Evolutionary conservation across 1,284 basidiomycete species (phyloP).

Genomic region (Ceraceosorus bombacis): DNA sequence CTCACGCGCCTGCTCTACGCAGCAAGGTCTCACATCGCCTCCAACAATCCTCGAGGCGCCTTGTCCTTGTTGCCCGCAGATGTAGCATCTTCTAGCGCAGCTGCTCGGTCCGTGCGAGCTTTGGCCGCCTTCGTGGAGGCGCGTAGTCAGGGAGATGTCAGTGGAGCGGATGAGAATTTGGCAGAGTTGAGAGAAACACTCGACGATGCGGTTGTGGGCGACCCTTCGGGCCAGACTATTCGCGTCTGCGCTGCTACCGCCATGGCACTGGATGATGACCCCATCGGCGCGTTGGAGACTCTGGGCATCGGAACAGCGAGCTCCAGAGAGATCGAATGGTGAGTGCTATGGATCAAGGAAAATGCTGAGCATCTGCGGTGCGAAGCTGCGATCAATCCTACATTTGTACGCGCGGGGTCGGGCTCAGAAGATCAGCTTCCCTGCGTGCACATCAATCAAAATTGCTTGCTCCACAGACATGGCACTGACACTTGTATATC

Average conservation of each 20-base stretch:
- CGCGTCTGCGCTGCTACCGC: slow-evolving; percentile 36
- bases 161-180: slow-evolving; percentile 21
- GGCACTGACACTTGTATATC: no score
- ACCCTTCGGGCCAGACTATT: slow-evolving; percentile 22
- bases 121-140: slow-evolving; percentile 37
- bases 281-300: slow-evolving; percentile 36
- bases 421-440: no score
- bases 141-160: slow-evolving; percentile 13
- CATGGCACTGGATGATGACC: slow-evolving; percentile 31
- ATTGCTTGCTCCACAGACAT: no score
- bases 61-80: slow-evolving; percentile 22
- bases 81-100: slow-evolving; percentile 9
- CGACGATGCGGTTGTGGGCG: slow-evolving; percentile 37
- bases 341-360: not conserved
- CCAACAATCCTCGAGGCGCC: slow-evolving; percentile 26
- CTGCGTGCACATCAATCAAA: no score
- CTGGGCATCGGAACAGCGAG: slow-evolving; percentile 26
- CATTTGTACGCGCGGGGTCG: no score
- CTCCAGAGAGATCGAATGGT: slow-evolving; percentile 38
- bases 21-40: slow-evolving; percentile 38
- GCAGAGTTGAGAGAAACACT: slow-evolving; percentile 36
- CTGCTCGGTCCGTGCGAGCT: slow-evolving; percentile 25
- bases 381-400: no score
- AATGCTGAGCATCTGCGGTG: no score
- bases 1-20: slow-evolving; percentile 35